Conservation (phyloP, 23 red algal species). For the Porphyridium purpureum region DNA sequence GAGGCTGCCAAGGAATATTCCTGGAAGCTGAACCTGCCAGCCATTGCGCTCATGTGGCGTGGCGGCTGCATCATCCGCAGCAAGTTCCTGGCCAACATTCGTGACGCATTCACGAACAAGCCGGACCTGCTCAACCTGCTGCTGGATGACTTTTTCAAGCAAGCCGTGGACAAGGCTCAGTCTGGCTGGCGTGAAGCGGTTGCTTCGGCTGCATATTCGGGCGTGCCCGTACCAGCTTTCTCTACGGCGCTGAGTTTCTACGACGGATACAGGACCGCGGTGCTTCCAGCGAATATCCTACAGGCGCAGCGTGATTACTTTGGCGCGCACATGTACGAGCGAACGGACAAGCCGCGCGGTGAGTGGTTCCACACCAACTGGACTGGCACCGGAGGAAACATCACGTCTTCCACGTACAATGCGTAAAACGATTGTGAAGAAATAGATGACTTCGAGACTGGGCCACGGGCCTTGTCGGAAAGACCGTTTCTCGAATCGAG, state of each 20-base stretch:
- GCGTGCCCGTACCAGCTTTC: conserved; percentile 48
- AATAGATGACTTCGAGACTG: no score
- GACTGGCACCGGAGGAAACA: conserved; percentile 50
- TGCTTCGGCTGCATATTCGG: conserved; percentile 20
- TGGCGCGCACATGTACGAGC: conserved; percentile 79
- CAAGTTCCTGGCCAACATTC: conserved; percentile 50
- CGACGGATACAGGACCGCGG: conserved; percentile 48
- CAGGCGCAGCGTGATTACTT: conserved; percentile 97
- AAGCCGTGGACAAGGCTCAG: conserved; percentile 23
- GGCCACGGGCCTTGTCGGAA: no score
- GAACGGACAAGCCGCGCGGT: conserved; percentile 32
- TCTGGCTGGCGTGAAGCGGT: conserved; percentile 35
- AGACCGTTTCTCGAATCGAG: no score
- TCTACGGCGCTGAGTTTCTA: conserved; percentile 39
- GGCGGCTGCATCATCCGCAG: conserved; percentile 81
- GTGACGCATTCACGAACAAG: conserved; percentile 29
- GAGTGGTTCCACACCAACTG: conserved; percentile 82
- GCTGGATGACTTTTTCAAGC: conserved; percentile 33
- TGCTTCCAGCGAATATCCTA: conserved; percentile 47
- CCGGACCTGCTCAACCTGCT: conserved; percentile 36
- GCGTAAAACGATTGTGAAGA: conserved; percentile 9
- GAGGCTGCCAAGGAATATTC: conserved; percentile 36
- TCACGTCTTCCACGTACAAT: conserved; percentile 40
- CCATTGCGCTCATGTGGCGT: conserved; percentile 75
- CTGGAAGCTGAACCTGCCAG: conserved; percentile 71